Evolutionary conservation across 768 basidiomycete genomes (phyloP).

Genomic region (Amanita jacksonii): DNA sequence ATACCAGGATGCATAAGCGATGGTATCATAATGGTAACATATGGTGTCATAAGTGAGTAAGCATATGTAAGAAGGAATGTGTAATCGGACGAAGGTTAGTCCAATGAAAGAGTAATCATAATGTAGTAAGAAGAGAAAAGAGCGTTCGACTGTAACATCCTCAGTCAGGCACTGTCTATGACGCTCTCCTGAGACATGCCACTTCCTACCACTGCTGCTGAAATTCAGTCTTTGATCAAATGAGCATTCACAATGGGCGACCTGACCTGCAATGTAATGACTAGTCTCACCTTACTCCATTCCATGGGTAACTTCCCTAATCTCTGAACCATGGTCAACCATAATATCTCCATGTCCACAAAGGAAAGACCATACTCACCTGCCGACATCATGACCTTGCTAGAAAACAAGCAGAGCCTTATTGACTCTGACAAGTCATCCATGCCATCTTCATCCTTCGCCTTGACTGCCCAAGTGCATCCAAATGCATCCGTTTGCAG

Average conservation of each 20-base stretch:
- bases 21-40: too few relatives aligned
- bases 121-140: too few relatives aligned
- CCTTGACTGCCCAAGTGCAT: too few relatives aligned
- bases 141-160: too few relatives aligned
- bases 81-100: too few relatives aligned
- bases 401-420: not conserved
- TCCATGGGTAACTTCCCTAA: not conserved
- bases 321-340: not conserved
- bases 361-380: not conserved
- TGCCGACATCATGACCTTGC: not conserved
- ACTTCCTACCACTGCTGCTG: not conserved
- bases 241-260: not conserved
- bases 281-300: not conserved
- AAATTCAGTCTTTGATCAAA: not conserved
- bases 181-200: not conserved
- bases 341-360: not conserved
- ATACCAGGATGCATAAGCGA: too few relatives aligned
- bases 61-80: too few relatives aligned
- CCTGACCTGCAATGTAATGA: not conserved
- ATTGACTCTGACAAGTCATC: not conserved
- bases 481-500: conserved; percentile 5
- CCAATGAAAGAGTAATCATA: too few relatives aligned
- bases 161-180: not conserved
- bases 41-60: too few relatives aligned
- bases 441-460: not conserved